A percentile compares a stretch with the other conserved stretches of the same genome.
phyloP scores from a whole-genome alignment of 495 filamentous ascomycete species.

The Hypoxylon cercidicola region DNA sequence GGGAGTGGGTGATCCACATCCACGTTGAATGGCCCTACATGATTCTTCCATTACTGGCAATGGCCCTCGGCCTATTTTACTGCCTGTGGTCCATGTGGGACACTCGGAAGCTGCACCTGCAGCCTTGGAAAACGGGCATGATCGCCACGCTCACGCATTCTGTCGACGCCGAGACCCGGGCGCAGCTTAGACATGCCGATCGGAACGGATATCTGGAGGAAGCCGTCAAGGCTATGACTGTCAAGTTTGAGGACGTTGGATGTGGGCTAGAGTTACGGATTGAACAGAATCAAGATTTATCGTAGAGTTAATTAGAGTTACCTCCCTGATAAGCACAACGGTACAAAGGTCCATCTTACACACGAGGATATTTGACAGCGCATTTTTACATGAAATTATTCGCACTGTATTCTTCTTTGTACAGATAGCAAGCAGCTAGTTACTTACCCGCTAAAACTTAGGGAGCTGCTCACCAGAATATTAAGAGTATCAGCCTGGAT shows the following conservation, averaged over 20 bases:
- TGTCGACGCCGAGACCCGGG: slow-evolving; percentile 29
- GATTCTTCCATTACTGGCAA: slow-evolving; percentile 19
- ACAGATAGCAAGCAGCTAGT: too few relatives aligned
- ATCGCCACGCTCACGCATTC: slow-evolving; percentile 32
- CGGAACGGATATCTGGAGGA: slow-evolving; percentile 21
- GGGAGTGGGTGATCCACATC: slow-evolving; percentile 33
- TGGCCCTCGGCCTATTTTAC: slow-evolving; percentile 15
- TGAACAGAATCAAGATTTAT: slow-evolving; percentile 12
- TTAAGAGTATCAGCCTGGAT: too few relatives aligned
- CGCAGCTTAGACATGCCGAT: slow-evolving; percentile 28
- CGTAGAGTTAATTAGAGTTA: too few relatives aligned
- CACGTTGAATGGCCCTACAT: slow-evolving; percentile 35
- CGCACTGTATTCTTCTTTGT: too few relatives aligned
- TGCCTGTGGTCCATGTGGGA: slow-evolving; percentile 21
- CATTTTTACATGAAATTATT: too few relatives aligned
- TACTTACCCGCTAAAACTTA: too few relatives aligned
- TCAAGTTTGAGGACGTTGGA: slow-evolving; percentile 30
- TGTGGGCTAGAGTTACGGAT: slow-evolving; percentile 26
- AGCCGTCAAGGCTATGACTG: slow-evolving; percentile 15
- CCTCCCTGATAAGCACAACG: too few relatives aligned
- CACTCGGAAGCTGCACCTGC: slow-evolving; percentile 18
- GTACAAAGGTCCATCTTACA: too few relatives aligned
- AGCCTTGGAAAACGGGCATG: slow-evolving; percentile 35
- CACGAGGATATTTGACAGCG: too few relatives aligned
- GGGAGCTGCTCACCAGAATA: too few relatives aligned